Percentiles rank a stretch among this genome's conserved stretches.
Conservation (phyloP, 2,329 filamentous ascomycete species). For the Lojkania enalia region DNA sequence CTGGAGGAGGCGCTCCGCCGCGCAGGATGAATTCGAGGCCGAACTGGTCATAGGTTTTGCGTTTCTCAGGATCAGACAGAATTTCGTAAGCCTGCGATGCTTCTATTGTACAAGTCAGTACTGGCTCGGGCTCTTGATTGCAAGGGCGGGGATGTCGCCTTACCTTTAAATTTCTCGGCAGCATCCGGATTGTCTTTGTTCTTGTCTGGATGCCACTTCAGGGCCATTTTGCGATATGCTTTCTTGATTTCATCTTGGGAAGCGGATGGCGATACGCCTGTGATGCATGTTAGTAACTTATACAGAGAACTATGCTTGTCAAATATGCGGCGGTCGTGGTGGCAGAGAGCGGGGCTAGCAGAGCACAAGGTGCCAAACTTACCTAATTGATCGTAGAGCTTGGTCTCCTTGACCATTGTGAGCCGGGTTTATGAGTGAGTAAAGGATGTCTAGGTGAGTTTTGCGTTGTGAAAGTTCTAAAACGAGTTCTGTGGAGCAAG, state of each 20-base stretch:
- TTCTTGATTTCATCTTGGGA: constrained; percentile 97
- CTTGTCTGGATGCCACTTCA: constrained; percentile 97
- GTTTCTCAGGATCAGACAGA: constrained; percentile 93
- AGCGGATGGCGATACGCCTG: constrained; percentile 73
- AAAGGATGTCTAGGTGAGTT: constrained; percentile 8
- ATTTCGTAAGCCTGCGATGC: constrained; percentile 98
- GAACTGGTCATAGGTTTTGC: constrained; percentile 92
- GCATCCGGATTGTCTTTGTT: constrained; percentile 89
- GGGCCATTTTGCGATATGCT: constrained; percentile 83
- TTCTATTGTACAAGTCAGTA: constrained; percentile 56
- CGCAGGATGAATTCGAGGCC: constrained; percentile 90
- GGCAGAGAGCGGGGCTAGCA: constrained; percentile 28
- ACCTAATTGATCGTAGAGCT: constrained; percentile 85
- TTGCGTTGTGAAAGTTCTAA: constrained; percentile 12
- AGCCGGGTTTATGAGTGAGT: constrained; percentile 11
- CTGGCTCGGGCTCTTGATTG: neutral
- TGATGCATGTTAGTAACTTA: too few species aligned
- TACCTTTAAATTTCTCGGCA: constrained; percentile 89
- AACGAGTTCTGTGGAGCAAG: constrained; percentile 20
- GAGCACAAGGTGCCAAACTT: constrained; percentile 23
- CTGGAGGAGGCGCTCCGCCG: constrained; percentile 70
- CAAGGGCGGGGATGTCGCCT: constrained; percentile 17
- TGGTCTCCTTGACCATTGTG: constrained; percentile 90
- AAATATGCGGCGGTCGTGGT: constrained; percentile 3
- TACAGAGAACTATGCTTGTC: neutral